Evolutionary conservation across 2,329 filamentous ascomycete genomes (phyloP).

Genomic region (Exophiala oligosperma): DNA sequence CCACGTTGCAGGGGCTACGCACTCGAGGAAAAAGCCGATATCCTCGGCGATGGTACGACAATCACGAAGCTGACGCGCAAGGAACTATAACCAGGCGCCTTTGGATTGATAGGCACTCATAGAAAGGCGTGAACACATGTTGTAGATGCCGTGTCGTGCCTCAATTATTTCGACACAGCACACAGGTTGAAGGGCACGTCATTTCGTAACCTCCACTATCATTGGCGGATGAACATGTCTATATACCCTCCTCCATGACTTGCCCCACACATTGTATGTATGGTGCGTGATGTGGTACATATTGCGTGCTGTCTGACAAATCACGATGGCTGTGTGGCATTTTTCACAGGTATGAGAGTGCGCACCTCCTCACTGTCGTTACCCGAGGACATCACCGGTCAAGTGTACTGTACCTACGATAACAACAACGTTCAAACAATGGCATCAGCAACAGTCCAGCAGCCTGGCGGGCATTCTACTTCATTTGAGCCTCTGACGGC

Average conservation of each 20-base stretch:
- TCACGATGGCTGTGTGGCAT: slow-evolving; percentile 14
- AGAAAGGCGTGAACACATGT: slow-evolving; percentile 3
- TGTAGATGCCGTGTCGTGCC: background rate
- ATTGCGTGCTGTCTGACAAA: slow-evolving; percentile 32
- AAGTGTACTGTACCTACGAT: background rate
- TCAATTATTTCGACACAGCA: slow-evolving; percentile 4
- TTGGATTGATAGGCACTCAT: slow-evolving; percentile 25
- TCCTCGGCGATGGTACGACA: slow-evolving; percentile 66
- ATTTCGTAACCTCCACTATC: slow-evolving; percentile 7
- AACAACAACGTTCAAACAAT: slow-evolving; percentile 13
- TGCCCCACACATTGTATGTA: slow-evolving; percentile 24
- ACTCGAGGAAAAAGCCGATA: slow-evolving; percentile 61
- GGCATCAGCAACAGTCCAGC: slow-evolving; percentile 30
- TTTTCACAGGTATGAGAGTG: slow-evolving; percentile 18
- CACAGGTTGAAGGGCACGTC: slow-evolving; percentile 12
- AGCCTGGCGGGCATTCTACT: slow-evolving; percentile 26
- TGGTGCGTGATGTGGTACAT: slow-evolving; percentile 13
- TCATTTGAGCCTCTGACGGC: slow-evolving; percentile 28
- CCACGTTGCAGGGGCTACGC: slow-evolving; percentile 61
- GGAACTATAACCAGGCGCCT: slow-evolving; percentile 23
- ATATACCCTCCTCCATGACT: slow-evolving; percentile 5
- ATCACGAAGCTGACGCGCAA: slow-evolving; percentile 58
- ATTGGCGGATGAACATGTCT: slow-evolving; percentile 14
- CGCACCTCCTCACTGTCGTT: background rate
- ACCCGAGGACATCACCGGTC: slow-evolving; percentile 1